Conservation (phyloP, 257 asterid species). For the Scutellaria galericulata region DNA sequence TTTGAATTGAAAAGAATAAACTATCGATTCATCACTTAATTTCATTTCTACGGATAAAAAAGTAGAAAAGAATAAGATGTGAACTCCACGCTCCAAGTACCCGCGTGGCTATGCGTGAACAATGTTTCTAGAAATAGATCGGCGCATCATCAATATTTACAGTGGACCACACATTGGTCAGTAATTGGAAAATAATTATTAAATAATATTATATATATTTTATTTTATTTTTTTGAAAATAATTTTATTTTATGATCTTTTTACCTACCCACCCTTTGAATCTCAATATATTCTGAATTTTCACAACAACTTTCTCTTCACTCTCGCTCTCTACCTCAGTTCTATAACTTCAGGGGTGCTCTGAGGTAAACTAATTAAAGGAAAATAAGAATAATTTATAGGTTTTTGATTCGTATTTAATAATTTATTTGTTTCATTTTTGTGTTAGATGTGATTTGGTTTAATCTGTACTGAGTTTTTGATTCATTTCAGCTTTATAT, state of each 20-base stretch:
- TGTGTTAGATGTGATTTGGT: conserved; percentile 17
- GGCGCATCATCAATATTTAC: conserved; percentile 11
- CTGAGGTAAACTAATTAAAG: conserved; percentile 45
- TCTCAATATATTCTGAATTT: neutral
- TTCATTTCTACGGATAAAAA: neutral
- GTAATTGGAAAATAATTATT: neutral
- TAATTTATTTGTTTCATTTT: conserved; percentile 12
- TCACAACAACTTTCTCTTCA: conserved; percentile 32
- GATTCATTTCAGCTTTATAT: conserved; percentile 2
- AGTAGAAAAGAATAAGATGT: neutral
- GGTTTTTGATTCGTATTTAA: conserved; percentile 1
- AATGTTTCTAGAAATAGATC: conserved; percentile 6
- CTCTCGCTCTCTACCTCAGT: conserved; percentile 34
- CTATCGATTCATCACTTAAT: too few species aligned
- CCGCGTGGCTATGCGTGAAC: conserved; percentile 24
- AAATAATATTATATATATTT: neutral
- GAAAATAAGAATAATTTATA: neutral
- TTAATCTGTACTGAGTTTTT: conserved; percentile 1
- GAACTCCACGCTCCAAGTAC: neutral
- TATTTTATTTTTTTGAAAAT: neutral
- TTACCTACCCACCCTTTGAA: conserved; percentile 32
- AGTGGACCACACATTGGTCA: conserved; percentile 23
- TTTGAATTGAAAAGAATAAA: too few species aligned
- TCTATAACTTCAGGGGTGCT: conserved; percentile 39
- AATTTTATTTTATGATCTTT: neutral